Evolutionary conservation across 2,329 filamentous ascomycete species (phyloP), one percentile per base, ranked within the genome.

Genomic region (Cadophora malorum): DNA sequence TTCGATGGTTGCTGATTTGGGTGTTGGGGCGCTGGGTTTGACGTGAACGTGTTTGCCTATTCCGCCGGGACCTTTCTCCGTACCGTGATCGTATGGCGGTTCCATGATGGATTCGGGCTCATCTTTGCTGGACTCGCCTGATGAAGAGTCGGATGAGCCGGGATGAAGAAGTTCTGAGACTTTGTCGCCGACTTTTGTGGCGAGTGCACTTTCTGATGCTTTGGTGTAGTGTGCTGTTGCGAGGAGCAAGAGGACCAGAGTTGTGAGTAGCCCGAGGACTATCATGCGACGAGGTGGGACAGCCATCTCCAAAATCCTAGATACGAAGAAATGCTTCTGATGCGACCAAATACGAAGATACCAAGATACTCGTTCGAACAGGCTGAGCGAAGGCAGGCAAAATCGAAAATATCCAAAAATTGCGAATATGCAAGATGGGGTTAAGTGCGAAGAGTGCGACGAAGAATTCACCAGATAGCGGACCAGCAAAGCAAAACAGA

Each of bases 11-110:
- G 47, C 23, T n/a, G 41, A 23, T 38, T 61, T 62, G 21, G 56
- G 28, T 14, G 35, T 58, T 12, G 66, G 9, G 3, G 63, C 53
- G 12, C 47, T 63, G 21, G 66, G 66, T 16, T 56, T 58, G 19
- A 68, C 56, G 33, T 68, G 66, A 19, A 65, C 9, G 50, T 62
- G 56, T 41, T 68, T 49, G 1, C 66, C 66, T 19, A 63, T 6
- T 49, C 16, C 52, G 5, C 53, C 60, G 6, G 21, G 19, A 21
- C 47, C 55, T 14, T 60, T 62, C 10, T 65, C 56, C 12, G 47
- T 45, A 9, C 63, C 56, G 21, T 33, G 55, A 16, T 38, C 50
- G 23, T 61, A 60, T 3, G 35, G 31, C 3, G 65, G 58, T 9
- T 55, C 47, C 9, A 47, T 23, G 52, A 38, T 7, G 14, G 38